Percentiles rank a stretch among this genome's conserved stretches.
These are phyloP conservation scores for Xylariaceae sp. DNA, from an alignment of 2,329 filamentous ascomycete genomes.

Conservation along the genomic window DNA sequence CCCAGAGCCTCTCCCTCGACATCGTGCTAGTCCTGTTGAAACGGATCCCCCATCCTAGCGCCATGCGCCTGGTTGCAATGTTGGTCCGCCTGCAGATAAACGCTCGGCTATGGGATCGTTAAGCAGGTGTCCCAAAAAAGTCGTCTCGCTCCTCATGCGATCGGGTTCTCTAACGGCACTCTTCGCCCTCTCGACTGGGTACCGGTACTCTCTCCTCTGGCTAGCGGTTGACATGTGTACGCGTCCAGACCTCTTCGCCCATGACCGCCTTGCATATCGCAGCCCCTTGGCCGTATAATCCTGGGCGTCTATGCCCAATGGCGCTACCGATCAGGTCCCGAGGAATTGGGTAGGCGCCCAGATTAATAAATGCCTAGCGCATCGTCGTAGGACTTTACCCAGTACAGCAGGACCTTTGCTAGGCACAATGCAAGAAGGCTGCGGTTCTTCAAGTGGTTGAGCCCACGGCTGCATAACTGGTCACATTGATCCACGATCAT, in stretches of 20 bases:
- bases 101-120: conserved; percentile 14
- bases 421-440: conserved; percentile 25
- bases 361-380: conserved; percentile 18
- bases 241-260: conserved; percentile 11
- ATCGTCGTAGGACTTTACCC: conserved; percentile 16
- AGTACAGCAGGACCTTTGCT: conserved; percentile 3
- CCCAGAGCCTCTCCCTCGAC: conserved; percentile 8
- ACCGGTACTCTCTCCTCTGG: neutral
- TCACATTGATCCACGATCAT: neutral
- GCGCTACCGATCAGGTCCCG: conserved; percentile 22
- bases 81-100: conserved; percentile 14
- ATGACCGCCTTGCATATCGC: conserved; percentile 24
- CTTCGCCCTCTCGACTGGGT: conserved; percentile 11
- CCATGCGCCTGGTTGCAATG: neutral
- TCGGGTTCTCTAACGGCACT: conserved; percentile 16
- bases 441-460: neutral
- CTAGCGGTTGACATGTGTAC: conserved; percentile 1
- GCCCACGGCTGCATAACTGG: neutral
- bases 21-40: conserved; percentile 7
- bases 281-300: conserved; percentile 21
- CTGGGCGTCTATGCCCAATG: conserved; percentile 12
- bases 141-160: conserved; percentile 4
- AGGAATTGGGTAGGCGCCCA: conserved; percentile 22
- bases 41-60: neutral
- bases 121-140: conserved; percentile 4